Percentiles rank a stretch among this genome's conserved stretches.
phyloP scores from a whole-genome alignment of 768 basidiomycete genomes.

The Daedaleopsis sinensis region DNA sequence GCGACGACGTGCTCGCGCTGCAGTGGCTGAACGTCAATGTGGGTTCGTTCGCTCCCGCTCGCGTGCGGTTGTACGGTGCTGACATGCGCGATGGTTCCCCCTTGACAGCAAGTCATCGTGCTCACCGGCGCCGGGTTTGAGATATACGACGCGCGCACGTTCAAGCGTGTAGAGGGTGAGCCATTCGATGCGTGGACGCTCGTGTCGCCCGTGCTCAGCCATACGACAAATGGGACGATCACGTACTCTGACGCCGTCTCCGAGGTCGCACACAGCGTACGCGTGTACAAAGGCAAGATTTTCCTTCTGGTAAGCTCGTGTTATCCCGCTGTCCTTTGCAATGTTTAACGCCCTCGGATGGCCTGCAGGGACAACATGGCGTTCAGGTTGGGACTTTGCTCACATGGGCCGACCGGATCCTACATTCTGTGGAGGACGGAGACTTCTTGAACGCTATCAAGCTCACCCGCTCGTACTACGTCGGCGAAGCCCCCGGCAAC shows the following conservation, averaged over 20 bases:
- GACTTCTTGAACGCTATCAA: constrained; percentile 93
- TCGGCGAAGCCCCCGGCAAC: constrained; percentile 81
- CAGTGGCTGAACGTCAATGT: constrained; percentile 92
- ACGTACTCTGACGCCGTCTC: constrained; percentile 52
- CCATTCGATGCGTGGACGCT: constrained; percentile 59
- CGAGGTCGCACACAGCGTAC: constrained; percentile 70
- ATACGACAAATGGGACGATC: constrained; percentile 48
- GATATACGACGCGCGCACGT: constrained; percentile 67
- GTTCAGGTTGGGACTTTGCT: constrained; percentile 83
- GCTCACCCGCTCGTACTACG: constrained; percentile 79
- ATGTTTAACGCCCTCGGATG: constrained; percentile 7
- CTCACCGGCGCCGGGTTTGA: constrained; percentile 60
- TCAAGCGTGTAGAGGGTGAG: constrained; percentile 63
- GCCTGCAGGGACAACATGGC: constrained; percentile 61
- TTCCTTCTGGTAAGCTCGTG: constrained; percentile 76
- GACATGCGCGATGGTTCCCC: background rate
- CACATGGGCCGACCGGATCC: constrained; percentile 94
- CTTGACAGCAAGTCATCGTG: constrained; percentile 65
- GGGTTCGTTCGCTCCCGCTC: constrained; percentile 45
- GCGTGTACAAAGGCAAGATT: constrained; percentile 87
- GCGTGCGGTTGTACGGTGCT: background rate
- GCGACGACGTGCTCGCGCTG: constrained; percentile 67
- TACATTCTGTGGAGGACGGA: constrained; percentile 80
- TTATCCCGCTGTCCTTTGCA: background rate
- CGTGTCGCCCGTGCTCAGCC: constrained; percentile 53